Evolutionary conservation across 768 basidiomycete species (phyloP), one percentile per base, ranked within the genome.

Genomic region (Candolleomyces aberdarensis): DNA sequence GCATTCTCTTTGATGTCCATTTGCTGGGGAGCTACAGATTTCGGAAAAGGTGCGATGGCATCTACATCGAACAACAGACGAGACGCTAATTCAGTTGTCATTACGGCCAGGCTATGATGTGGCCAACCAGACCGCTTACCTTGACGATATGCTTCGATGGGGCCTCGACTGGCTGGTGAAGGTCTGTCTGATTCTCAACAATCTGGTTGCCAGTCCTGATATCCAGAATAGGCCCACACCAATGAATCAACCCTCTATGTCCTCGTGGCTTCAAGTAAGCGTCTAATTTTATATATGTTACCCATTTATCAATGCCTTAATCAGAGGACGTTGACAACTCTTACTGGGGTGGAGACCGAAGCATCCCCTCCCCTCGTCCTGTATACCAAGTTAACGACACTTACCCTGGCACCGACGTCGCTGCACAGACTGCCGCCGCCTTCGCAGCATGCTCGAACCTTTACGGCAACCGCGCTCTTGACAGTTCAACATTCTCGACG

Each of bases 91-190:
- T 49, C 14, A 14, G 15, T n/a, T 26, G 13, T 32, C 19, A 56
- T 54, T 31, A 46, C 32, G 53, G 15, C 49, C 56, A 89, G 91
- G 90, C 15, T 97, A 95, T 69, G 92, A 94, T 64, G 66, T 85
- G 55, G 86, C 92, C 56, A 91, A 92, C 57, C 94, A 96, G 74
- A 93, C 94, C 0, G 83, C 85, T 2, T 97, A 96, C 71, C 84
- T 97, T n/a, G 96, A 97, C 67, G 84, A 85, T 62, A 94, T 91
- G 80, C 76, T 96, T 56, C 85, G 94, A 62, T 96, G 92, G 92
- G 89, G 94, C 26, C 82, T 94, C 49, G 89, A 94, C 72, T 97
- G 94, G 93, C 76, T 96, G 55, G 92, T 96, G 56, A 93, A 92
- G 79, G 94, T 88, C 59, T 62, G 78, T 56, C 9, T 40, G 52